These are phyloP conservation scores for Wallemia ichthyophaga DNA, from an alignment of 1,284 basidiomycete species.

Conservation along the genomic window DNA sequence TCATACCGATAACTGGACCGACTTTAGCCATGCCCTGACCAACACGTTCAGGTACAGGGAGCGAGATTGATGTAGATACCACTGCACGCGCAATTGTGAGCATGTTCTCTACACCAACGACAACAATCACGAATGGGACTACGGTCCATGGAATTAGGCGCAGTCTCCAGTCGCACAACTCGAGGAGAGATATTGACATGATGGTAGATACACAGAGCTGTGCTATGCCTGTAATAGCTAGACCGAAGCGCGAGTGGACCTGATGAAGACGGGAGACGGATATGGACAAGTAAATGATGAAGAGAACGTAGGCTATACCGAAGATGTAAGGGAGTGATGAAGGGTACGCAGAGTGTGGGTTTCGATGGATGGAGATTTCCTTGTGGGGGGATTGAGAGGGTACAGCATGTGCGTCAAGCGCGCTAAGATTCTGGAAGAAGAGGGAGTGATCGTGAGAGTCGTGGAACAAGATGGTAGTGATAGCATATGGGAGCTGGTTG, in stretches of 20 bases:
- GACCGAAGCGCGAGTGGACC: slow-evolving; percentile 67
- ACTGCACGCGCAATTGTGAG: slow-evolving; percentile 72
- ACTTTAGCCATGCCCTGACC: slow-evolving; percentile 60
- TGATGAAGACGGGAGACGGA: slow-evolving; percentile 48
- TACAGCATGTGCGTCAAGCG: no score
- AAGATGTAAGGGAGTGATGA: slow-evolving; percentile 38
- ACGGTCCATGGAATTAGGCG: slow-evolving; percentile 22
- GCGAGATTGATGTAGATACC: slow-evolving; percentile 54
- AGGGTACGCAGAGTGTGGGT: no score
- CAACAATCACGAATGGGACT: slow-evolving; percentile 73
- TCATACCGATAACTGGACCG: slow-evolving; percentile 68
- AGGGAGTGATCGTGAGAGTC: not conserved
- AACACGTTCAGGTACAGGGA: slow-evolving; percentile 73
- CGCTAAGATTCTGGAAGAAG: no score
- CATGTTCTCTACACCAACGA: slow-evolving; percentile 94
- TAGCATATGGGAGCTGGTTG: not conserved
- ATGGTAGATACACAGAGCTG: slow-evolving; percentile 74
- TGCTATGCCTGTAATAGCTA: slow-evolving; percentile 73
- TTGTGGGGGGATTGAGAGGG: no score
- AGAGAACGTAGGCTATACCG: slow-evolving; percentile 44
- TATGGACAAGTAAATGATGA: slow-evolving; percentile 45
- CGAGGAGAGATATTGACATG: slow-evolving; percentile 56
- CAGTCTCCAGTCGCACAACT: slow-evolving; percentile 8
- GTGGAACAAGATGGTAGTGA: not conserved
- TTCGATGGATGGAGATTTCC: no score